Evolutionary conservation across 2,329 filamentous ascomycete genomes (phyloP), one percentile per base, ranked within the genome.

Genomic region (Curvularia lunata): DNA sequence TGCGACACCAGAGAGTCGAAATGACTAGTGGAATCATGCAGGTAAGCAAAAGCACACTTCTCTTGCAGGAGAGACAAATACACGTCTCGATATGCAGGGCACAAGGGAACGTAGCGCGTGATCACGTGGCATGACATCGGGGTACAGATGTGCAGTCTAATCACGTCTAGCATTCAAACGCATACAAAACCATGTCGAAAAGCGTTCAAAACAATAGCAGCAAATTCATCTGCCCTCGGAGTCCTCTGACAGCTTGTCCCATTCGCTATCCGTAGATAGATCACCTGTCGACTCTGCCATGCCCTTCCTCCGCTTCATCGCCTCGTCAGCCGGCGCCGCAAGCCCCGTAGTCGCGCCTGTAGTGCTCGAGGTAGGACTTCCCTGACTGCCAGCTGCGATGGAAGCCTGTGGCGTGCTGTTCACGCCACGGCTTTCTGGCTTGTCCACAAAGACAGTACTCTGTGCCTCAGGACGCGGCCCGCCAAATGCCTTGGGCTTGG

Each of bases 251-350:
- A 98, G 90, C 82, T 95, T 96, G 81, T 97, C 94, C 94, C 94
- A 98, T 79, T 98, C 94, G 72, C 94, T 94, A 79, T 98, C 94
- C 4, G 93, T 97, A 78, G 92, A 94, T 61, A 83, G 71, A 63
- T 86, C 84, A 10, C 82, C 83, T 9, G 72, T 82, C 52, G 82
- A 82, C 54, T 82, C 82, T 10, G 79, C 76, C 54, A 78, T 68
- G 61, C 63, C 80, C 68, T 70, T 76, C 57, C 80, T 76, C 72
- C 81, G 81, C 72, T 78, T 79, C 61, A 81, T 30, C 45, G 77
- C 78, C 30, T 75, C 74, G 34, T 77, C 70, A 25, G 64, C 66
- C 18, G 66, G 51, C 21, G 73, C 71, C 30, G 64, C 70, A 37
- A 76, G 65, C 21, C 64, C 66, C 27, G 73, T 69, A 18, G 62